Percentiles rank a stretch among this genome's conserved stretches.
phyloP scores from a whole-genome alignment of 306 rosid genomes.

The Quercus ilex region DNA sequence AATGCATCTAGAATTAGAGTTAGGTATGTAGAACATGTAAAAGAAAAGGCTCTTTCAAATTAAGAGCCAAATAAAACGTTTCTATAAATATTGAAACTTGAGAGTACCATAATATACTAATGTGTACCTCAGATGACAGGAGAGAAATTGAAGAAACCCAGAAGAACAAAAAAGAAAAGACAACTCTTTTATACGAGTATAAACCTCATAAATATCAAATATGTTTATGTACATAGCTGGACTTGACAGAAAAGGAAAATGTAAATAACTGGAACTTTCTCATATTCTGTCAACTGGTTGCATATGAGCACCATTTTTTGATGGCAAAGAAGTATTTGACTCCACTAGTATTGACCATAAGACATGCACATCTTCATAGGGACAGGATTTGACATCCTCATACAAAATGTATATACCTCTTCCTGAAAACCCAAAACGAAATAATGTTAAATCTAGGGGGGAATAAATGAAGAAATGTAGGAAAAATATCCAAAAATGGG shows the following conservation, averaged over 20 bases:
- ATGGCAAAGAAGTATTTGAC: slow-evolving; percentile 57
- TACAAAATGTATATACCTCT: slow-evolving; percentile 87
- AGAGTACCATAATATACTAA: neutral
- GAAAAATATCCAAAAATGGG: neutral
- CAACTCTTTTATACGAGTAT: slow-evolving; percentile 14
- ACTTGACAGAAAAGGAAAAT: slow-evolving; percentile 1
- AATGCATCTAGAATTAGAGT: neutral
- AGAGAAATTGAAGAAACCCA: slow-evolving; percentile 2
- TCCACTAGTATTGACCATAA: slow-evolving; percentile 95
- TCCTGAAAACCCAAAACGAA: slow-evolving; percentile 36
- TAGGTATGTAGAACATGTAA: neutral
- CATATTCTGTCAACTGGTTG: slow-evolving; percentile 17
- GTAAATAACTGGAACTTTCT: slow-evolving; percentile 33
- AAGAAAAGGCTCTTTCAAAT: slow-evolving; percentile 1
- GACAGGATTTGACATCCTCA: slow-evolving; percentile 91
- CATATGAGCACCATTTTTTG: slow-evolving; percentile 33
- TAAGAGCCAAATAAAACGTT: slow-evolving; percentile 12
- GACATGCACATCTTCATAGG: slow-evolving; percentile 82
- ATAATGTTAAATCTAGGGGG: neutral
- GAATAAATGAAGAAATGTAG: neutral
- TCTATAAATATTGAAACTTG: slow-evolving; percentile 8
- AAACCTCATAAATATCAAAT: slow-evolving; percentile 28
- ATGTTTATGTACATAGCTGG: slow-evolving; percentile 21
- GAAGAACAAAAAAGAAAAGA: neutral
- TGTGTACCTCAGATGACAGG: neutral